Evolutionary conservation across 768 basidiomycete genomes (phyloP).

Genomic region (Zangia roseola): DNA sequence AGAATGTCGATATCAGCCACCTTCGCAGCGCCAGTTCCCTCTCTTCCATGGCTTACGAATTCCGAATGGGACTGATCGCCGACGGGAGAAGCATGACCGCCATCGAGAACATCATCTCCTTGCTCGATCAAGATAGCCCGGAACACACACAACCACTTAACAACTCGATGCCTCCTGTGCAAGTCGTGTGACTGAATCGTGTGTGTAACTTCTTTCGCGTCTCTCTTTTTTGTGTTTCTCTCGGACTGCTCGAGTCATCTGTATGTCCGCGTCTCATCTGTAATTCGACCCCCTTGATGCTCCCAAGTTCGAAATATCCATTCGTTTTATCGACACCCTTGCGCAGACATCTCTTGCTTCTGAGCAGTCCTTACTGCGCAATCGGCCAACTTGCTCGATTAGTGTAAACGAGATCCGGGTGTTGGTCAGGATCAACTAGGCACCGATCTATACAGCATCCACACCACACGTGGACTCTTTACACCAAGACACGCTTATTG

Average conservation of each 20-base stretch:
- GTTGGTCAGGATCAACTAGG: too few relatives aligned
- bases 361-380: too few relatives aligned
- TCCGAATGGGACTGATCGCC: constrained; percentile 24
- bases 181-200: constrained; percentile 7
- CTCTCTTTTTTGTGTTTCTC: not conserved
- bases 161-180: not conserved
- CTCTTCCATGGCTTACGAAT: constrained; percentile 28
- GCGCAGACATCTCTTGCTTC: too few relatives aligned
- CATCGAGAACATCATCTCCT: constrained; percentile 26
- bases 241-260: not conserved
- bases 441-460: too few relatives aligned
- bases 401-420: too few relatives aligned
- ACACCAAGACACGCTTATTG: too few relatives aligned
- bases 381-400: too few relatives aligned
- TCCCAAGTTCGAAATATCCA: not conserved
- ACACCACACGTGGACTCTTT: too few relatives aligned
- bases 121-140: constrained; percentile 28
- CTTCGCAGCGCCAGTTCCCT: constrained; percentile 19
- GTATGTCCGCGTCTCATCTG: constrained; percentile 6
- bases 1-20: constrained; percentile 12
- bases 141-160: constrained; percentile 1
- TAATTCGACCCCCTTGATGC: not conserved
- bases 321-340: not conserved
- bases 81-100: constrained; percentile 25
- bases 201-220: not conserved